phyloP scores from a whole-genome alignment of 768 basidiomycete species.

The Xerocomellus amylosporus region DNA sequence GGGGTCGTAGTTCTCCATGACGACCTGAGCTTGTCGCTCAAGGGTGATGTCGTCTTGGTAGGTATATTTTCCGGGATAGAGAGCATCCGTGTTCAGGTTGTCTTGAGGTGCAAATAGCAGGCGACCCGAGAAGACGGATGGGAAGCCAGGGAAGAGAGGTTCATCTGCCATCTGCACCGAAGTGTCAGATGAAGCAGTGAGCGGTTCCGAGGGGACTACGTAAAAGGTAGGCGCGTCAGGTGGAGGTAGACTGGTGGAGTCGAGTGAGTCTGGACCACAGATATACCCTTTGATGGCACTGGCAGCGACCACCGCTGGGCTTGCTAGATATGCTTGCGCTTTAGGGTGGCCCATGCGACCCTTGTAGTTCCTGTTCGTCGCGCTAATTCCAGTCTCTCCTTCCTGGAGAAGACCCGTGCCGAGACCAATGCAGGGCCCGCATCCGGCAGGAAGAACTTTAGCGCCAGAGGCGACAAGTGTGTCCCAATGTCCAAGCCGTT shows the following conservation, averaged over 20 bases:
- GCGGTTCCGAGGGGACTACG: slow-evolving; percentile 36
- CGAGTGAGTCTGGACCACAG: slow-evolving; percentile 70
- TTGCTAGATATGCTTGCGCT: slow-evolving; percentile 92
- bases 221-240: slow-evolving; percentile 56
- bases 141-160: slow-evolving; percentile 79
- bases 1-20: slow-evolving; percentile 99
- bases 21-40: slow-evolving; percentile 88
- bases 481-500: slow-evolving; percentile 84
- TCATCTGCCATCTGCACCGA: slow-evolving; percentile 42
- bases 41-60: slow-evolving; percentile 99
- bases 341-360: slow-evolving; percentile 97
- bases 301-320: slow-evolving; percentile 95
- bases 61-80: slow-evolving; percentile 98
- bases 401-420: slow-evolving; percentile 92
- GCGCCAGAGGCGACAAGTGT: slow-evolving; percentile 84
- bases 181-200: slow-evolving; percentile 28
- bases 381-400: slow-evolving; percentile 94
- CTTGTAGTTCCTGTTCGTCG: slow-evolving; percentile 98
- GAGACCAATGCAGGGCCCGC: slow-evolving; percentile 97
- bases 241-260: slow-evolving; percentile 50
- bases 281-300: slow-evolving; percentile 93
- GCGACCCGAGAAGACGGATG: slow-evolving; percentile 73
- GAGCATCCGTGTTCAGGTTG: slow-evolving; percentile 96
- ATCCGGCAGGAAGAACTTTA: slow-evolving; percentile 90
- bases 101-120: slow-evolving; percentile 95